A percentile compares a stretch with the other conserved stretches of the same genome.
These are phyloP conservation scores for Alternaria panax DNA, from an alignment of 2,329 filamentous ascomycete species.

Conservation along the genomic window DNA sequence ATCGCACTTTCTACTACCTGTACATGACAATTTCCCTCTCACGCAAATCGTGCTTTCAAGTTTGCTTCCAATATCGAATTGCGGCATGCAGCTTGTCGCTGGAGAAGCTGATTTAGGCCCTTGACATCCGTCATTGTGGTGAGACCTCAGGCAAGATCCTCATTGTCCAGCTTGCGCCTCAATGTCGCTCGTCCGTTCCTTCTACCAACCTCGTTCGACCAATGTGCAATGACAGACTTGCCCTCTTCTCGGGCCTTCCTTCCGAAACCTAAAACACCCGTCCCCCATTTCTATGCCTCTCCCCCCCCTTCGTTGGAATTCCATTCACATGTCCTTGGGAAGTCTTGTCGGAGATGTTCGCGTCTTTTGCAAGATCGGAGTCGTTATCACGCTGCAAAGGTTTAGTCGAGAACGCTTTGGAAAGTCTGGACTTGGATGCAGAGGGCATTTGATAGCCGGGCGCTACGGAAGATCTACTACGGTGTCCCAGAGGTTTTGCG, in stretches of 20 bases:
- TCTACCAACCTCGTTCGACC: background rate
- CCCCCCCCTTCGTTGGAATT: background rate
- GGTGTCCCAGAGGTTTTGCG: background rate
- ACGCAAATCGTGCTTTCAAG: background rate
- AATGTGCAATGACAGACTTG: background rate
- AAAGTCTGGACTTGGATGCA: background rate
- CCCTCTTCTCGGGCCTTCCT: background rate
- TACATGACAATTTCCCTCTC: background rate
- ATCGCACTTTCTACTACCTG: background rate
- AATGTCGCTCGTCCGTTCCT: background rate
- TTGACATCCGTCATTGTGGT: background rate
- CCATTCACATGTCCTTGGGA: background rate
- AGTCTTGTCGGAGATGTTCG: background rate
- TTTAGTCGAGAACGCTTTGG: background rate
- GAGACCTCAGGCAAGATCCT: background rate
- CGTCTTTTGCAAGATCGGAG: background rate
- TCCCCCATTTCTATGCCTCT: background rate
- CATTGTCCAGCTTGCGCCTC: background rate
- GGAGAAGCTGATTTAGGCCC: background rate
- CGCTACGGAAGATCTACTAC: background rate
- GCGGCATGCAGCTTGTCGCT: rapidly evolving
- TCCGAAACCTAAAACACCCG: background rate
- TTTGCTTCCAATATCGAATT: background rate
- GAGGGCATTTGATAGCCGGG: background rate
- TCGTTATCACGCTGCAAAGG: background rate